Conservation (phyloP, 768 basidiomycete genomes). For the Boletales sp. region DNA sequence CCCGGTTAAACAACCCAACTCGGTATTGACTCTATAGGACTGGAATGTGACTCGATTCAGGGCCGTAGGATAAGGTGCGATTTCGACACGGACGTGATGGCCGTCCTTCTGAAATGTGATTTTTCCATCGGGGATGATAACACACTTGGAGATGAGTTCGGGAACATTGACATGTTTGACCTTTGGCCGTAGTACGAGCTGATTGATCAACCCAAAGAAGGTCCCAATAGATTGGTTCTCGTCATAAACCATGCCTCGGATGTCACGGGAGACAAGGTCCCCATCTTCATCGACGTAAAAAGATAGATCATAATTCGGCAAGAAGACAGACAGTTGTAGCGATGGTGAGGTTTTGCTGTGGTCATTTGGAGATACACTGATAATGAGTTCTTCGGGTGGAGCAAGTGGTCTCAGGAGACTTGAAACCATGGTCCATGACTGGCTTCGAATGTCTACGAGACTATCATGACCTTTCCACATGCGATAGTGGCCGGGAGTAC, state of each 20-base stretch:
- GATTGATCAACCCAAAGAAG: constrained; percentile 40
- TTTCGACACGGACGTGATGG: constrained; percentile 9
- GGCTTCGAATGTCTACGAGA: constrained; percentile 26
- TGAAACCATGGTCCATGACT: constrained; percentile 20
- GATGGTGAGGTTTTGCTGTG: not conserved
- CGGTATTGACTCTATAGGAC: constrained; percentile 28
- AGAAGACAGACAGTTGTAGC: constrained; percentile 20
- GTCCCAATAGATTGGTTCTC: constrained; percentile 37
- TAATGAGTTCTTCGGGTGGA: constrained; percentile 8
- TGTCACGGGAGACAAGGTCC: constrained; percentile 36
- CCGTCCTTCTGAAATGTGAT: constrained; percentile 1
- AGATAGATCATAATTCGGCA: constrained; percentile 38
- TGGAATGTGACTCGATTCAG: constrained; percentile 15
- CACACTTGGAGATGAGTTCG: constrained; percentile 7
- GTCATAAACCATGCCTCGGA: constrained; percentile 40
- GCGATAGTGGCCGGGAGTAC: constrained; percentile 1
- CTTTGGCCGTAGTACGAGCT: constrained; percentile 36
- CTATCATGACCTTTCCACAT: not conserved
- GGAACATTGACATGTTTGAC: not conserved
- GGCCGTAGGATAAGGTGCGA: not conserved
- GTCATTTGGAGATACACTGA: constrained; percentile 4
- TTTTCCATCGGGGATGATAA: constrained; percentile 38
- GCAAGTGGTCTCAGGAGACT: constrained; percentile 15
- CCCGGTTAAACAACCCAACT: constrained; percentile 28
- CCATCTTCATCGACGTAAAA: constrained; percentile 33